Evolutionary conservation across 345 rosid species (phyloP).

Genomic region (Streptanthus diversifolius): DNA sequence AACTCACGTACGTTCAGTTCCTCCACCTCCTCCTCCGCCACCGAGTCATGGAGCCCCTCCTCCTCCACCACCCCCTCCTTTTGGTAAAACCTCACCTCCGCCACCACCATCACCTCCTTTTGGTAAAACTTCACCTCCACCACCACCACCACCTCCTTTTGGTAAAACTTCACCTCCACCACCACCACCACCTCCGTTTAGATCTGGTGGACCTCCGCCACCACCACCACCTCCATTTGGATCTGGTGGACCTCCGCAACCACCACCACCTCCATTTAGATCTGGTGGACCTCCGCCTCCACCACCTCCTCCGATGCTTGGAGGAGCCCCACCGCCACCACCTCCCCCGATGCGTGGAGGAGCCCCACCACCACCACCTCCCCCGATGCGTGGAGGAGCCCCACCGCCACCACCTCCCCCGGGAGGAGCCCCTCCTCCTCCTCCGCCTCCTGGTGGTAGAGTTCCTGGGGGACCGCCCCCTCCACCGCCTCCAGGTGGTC

Average conservation of each 20-base stretch:
- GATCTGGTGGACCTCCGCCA: conserved; percentile 30
- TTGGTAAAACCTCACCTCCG: conserved; percentile 31
- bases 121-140: conserved; percentile 17
- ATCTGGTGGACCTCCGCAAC: conserved; percentile 33
- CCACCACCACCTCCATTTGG: conserved; percentile 10
- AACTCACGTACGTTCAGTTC: conserved; percentile 15
- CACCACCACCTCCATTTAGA: conserved; percentile 36
- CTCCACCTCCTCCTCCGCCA: conserved; percentile 37
- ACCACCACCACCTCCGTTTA: conserved; percentile 31
- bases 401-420: conserved; percentile 52
- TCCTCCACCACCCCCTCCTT: conserved; percentile 41
- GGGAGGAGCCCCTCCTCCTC: conserved; percentile 43
- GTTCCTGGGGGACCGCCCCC: conserved; percentile 49
- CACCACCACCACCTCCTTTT: conserved; percentile 39
- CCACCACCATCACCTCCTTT: conserved; percentile 42
- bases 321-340: conserved; percentile 40
- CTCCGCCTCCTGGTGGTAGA: conserved; percentile 42
- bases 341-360: conserved; percentile 39
- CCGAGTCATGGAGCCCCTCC: conserved; percentile 31
- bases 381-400: conserved; percentile 40
- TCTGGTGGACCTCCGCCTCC: conserved; percentile 31
- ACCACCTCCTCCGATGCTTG: conserved; percentile 28
- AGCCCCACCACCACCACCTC: conserved; percentile 47
- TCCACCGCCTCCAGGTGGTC: conserved; percentile 65
- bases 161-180: conserved; percentile 26